phyloP scores from a whole-genome alignment of 768 basidiomycete species.

The Amyloporia xantha region DNA sequence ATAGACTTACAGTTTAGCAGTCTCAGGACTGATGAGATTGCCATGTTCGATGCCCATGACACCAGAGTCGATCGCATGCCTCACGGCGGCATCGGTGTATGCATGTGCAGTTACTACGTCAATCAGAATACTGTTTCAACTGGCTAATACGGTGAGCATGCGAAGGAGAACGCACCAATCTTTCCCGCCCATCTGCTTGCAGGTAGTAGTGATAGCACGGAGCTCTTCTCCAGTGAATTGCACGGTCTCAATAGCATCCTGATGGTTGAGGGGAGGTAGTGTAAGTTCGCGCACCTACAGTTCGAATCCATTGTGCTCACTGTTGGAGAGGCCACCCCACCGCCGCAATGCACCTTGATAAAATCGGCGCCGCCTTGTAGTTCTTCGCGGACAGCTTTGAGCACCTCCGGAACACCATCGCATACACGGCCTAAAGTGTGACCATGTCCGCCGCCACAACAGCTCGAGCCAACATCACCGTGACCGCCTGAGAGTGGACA shows the following conservation, averaged over 20 bases:
- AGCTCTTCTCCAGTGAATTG: slow-evolving; percentile 40
- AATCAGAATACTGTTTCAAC: neutral
- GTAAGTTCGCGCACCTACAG: neutral
- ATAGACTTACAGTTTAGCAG: slow-evolving; percentile 30
- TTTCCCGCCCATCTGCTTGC: slow-evolving; percentile 34
- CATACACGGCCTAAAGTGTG: slow-evolving; percentile 24
- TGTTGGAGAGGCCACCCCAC: slow-evolving; percentile 37
- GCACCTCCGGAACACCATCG: slow-evolving; percentile 33
- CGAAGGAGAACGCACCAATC: slow-evolving; percentile 31
- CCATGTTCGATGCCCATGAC: slow-evolving; percentile 41
- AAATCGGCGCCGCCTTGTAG: slow-evolving; percentile 35
- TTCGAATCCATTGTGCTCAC: slow-evolving; percentile 9
- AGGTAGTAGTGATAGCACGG: slow-evolving; percentile 34
- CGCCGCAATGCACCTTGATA: slow-evolving; percentile 36
- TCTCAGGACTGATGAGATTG: slow-evolving; percentile 33
- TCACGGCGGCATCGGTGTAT: slow-evolving; percentile 36
- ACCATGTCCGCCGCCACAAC: slow-evolving; percentile 21
- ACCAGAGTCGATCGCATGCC: slow-evolving; percentile 39
- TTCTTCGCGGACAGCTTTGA: slow-evolving; percentile 31
- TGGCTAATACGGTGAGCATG: neutral
- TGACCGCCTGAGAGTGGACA: slow-evolving; percentile 29
- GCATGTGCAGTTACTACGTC: slow-evolving; percentile 24
- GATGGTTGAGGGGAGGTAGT: neutral
- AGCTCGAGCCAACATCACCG: slow-evolving; percentile 29
- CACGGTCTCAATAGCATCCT: slow-evolving; percentile 34